Base-by-base conservation (phyloP, 768 basidiomycete genomes). In the Suillus lakei region DNA sequence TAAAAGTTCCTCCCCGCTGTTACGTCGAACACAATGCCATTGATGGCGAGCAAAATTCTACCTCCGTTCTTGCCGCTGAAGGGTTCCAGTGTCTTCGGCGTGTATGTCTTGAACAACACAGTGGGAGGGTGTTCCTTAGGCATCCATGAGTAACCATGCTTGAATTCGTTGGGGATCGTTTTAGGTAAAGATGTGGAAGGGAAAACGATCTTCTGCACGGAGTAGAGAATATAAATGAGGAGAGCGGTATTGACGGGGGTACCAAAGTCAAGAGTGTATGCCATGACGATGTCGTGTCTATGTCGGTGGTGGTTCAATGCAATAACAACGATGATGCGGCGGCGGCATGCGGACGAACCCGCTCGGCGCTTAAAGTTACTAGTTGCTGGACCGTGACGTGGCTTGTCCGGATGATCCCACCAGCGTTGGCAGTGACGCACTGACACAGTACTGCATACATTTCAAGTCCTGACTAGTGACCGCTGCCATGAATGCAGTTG, bases 11-110 rank as follows among this genome's bases (percentile, higher is more conserved):
- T 83, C 30, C 97, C 97, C 4, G 87, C 83, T 0, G 93, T 92
- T 55, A 99, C 97, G 73, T 99, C 98, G 76, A 97, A 99, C 62
- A 99, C 96, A 39, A 82, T 88, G 34, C 93, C 86, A 62, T 90
- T 87, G 66, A 99, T 98, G 0, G 92, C 94, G 15, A 98, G 84
- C 71, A 98, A 75, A 62, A 99, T 96, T 67, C 91, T 82, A 36
- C 87, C 86, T 3, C 85, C 84, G 55, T 90, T 82, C 59, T 80
- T 80, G 32, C 92, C 89, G 69, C 85, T 82, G 75, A 89, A 95
- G 1, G 85, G 86, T 51, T 78, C 81, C 30, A 97, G 81, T 2
- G 93, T 90, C 75, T 85, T 87, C 0, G 96, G 89, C 0, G 93
- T 96, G 74, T 88, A 98, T 0, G 85, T 86, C 74, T 87, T 84